These are phyloP conservation scores for Tolypocladium amazonense DNA, from an alignment of 2,329 filamentous ascomycete species.

Conservation along the genomic window DNA sequence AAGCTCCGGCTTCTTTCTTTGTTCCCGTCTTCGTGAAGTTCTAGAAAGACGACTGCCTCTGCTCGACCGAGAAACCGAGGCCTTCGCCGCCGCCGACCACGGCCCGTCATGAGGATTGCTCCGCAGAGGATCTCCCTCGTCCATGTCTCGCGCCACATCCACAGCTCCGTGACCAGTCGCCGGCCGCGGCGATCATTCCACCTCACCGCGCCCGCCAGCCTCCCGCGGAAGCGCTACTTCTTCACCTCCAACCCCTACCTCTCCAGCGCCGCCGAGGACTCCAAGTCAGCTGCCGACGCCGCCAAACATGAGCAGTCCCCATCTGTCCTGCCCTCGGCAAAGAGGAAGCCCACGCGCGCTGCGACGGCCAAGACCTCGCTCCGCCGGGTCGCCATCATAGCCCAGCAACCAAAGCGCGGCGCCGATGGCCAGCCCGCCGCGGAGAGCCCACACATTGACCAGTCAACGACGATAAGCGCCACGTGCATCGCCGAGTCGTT, in stretches of 20 bases:
- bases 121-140: conserved; percentile 21
- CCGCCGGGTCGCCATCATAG: conserved; percentile 75
- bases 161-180: conserved; percentile 14
- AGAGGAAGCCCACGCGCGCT: conserved; percentile 35
- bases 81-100: background rate
- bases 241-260: conserved; percentile 55
- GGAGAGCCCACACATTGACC: conserved; percentile 19
- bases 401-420: conserved; percentile 47
- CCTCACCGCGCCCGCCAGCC: conserved; percentile 27
- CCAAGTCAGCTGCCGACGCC: conserved; percentile 7
- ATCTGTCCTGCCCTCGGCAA: conserved; percentile 15
- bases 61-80: background rate
- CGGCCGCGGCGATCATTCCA: conserved; percentile 31
- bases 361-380: conserved; percentile 59
- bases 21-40: background rate
- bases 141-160: conserved; percentile 16
- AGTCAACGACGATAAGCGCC: conserved; percentile 40
- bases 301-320: conserved; percentile 8
- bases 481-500: conserved; percentile 54
- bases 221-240: conserved; percentile 49
- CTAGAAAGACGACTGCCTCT: background rate
- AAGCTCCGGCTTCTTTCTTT: background rate
- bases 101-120: conserved; percentile 20
- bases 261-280: conserved; percentile 18
- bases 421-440: conserved; percentile 18